Evolutionary conservation across 768 basidiomycete species (phyloP).

Genomic region (Clitopilus hobsonii): DNA sequence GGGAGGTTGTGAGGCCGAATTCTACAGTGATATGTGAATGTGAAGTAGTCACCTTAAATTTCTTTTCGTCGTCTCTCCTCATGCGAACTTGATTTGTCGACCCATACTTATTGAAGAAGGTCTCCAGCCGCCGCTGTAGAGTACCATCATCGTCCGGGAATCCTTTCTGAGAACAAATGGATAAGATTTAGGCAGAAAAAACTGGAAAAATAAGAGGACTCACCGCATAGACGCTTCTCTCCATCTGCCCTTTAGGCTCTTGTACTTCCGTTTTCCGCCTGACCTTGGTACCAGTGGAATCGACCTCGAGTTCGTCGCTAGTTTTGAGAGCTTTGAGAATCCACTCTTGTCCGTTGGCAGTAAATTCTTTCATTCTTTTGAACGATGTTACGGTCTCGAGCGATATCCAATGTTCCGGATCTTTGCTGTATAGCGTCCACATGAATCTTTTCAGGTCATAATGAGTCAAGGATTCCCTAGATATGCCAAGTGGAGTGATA

Average conservation of each 20-base stretch:
- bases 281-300: constrained; percentile 67
- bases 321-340: constrained; percentile 61
- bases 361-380: constrained; percentile 87
- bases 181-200: not conserved
- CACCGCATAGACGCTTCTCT: constrained; percentile 87
- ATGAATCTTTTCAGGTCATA: constrained; percentile 61
- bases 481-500: not conserved
- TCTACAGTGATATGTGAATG: not conserved
- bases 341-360: constrained; percentile 57
- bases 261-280: constrained; percentile 72
- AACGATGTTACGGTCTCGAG: constrained; percentile 85
- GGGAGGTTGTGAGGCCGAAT: too few species aligned
- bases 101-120: constrained; percentile 77
- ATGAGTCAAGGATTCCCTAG: not conserved
- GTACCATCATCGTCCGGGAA: constrained; percentile 64
- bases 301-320: constrained; percentile 62
- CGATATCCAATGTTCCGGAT: constrained; percentile 86
- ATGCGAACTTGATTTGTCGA: constrained; percentile 79
- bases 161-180: constrained; percentile 64
- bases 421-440: constrained; percentile 85
- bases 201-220: constrained; percentile 24
- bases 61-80: constrained; percentile 78
- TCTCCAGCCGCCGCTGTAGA: constrained; percentile 71
- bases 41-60: constrained; percentile 70
- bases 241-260: constrained; percentile 73